Evolutionary conservation across 129 eudicot species (phyloP).

Genomic region (Flaveria bidentis): DNA sequence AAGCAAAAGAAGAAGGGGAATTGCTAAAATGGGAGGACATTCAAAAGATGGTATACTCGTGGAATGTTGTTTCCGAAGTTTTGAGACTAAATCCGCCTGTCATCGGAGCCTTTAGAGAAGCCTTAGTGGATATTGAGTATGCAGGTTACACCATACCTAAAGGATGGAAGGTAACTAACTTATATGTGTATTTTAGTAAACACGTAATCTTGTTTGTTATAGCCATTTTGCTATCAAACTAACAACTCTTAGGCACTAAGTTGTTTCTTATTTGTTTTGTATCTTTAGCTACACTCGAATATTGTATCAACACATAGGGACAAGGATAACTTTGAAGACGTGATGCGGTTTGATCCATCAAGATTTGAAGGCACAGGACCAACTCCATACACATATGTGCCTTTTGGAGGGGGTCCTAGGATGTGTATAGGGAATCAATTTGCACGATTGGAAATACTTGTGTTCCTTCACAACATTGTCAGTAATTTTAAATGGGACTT

Average conservation of each 20-base stretch:
- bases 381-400: constrained; percentile 48
- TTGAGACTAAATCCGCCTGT: constrained; percentile 50
- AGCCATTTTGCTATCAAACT: neutral
- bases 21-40: constrained; percentile 51
- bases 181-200: neutral
- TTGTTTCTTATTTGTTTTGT: neutral
- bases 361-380: constrained; percentile 66
- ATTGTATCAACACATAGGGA: constrained; percentile 35
- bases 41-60: constrained; percentile 66
- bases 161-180: constrained; percentile 55
- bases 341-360: constrained; percentile 48
- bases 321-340: constrained; percentile 30
- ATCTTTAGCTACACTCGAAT: constrained; percentile 45
- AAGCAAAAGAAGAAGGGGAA: constrained; percentile 38
- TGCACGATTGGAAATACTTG: constrained; percentile 55
- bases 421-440: constrained; percentile 77
- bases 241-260: neutral
- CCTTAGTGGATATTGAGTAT: constrained; percentile 48
- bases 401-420: constrained; percentile 76
- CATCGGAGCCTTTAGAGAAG: constrained; percentile 47
- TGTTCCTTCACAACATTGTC: constrained; percentile 50
- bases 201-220: neutral
- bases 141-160: constrained; percentile 60
- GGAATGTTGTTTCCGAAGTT: constrained; percentile 58
- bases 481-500: constrained; percentile 54